Evolutionary conservation across 2,329 filamentous ascomycete species (phyloP), one percentile per base, ranked within the genome.

Genomic region (Capronia americana): DNA sequence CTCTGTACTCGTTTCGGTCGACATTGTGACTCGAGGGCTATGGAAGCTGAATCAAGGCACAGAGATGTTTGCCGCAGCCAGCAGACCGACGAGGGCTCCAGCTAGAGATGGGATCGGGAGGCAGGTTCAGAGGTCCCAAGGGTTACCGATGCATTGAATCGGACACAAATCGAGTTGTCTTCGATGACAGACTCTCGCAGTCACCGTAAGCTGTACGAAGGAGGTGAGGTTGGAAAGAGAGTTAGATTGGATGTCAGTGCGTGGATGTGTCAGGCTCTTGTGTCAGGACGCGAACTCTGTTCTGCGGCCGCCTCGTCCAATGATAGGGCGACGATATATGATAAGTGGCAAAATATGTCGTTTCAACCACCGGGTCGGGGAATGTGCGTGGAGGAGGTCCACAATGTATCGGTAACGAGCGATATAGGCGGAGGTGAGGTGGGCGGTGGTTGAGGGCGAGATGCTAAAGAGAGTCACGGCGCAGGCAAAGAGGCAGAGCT

Each of bases 1-100:
- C 26, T 26, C 60, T 12, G 65, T 61, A 58, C 23, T n/a, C 44
- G 48, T 62, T 41, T 58, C 64, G 48, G 64, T 61, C n/a, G 64
- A 50, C 57, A 63, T 61, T 53, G 41, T 62, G 57, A 32, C 10
- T n/a, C 17, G 44, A 34, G 20, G 20, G 26, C 14, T 51, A 23
- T 34, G 10, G 24, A 26, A 24, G 5, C 14, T 46, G 53, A 46
- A 14, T 41, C 28, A 41, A 48, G 50, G 14, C 12, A 11, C 20
- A 60, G 51, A 32, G 44, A 57, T 46, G 26, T 57, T 57, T 57
- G 41, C 61, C 61, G 61, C 61, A 54, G 51, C 61, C 57, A 61
- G 50, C 56, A 55, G 57, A 32, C 8, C 28, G 12, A 46, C 46
- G 2, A 34, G 41, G 38, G 5, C 38, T 14, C 38, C 38, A 41